A percentile compares a stretch with the other conserved stretches of the same genome.
Conservation (phyloP, 768 basidiomycete genomes). For the Termitomyces sp. region DNA sequence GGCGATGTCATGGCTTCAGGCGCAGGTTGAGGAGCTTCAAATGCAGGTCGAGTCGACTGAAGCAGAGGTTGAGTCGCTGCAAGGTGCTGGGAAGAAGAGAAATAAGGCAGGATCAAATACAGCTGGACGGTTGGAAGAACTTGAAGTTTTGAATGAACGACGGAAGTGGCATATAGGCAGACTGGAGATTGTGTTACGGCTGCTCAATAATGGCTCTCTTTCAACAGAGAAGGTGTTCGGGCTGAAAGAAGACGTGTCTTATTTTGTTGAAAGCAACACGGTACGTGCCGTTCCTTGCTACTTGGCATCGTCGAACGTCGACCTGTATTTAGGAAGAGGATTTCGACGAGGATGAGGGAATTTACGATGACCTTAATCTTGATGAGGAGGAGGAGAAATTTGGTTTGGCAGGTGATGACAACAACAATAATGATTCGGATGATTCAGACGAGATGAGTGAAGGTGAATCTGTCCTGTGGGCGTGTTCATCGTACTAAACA, state of each 20-base stretch:
- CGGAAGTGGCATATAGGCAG: constrained; percentile 93
- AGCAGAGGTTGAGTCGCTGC: constrained; percentile 87
- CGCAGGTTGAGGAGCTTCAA: constrained; percentile 85
- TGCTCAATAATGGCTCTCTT: constrained; percentile 92
- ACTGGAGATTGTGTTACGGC: constrained; percentile 87
- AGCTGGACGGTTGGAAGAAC: constrained; percentile 71
- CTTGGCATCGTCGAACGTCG: constrained; percentile 13
- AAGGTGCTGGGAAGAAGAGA: constrained; percentile 80
- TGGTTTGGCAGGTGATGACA: constrained; percentile 71
- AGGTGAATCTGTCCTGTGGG: constrained; percentile 36
- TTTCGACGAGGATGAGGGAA: constrained; percentile 95
- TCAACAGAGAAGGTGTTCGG: constrained; percentile 71
- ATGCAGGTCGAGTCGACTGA: constrained; percentile 93
- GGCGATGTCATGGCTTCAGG: constrained; percentile 80
- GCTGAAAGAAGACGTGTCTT: constrained; percentile 91
- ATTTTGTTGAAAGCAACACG: constrained; percentile 94
- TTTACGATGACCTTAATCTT: constrained; percentile 96
- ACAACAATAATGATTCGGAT: constrained; percentile 49
- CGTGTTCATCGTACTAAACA: constrained; percentile 6
- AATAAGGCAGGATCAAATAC: constrained; percentile 62
- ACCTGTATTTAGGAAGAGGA: constrained; percentile 73
- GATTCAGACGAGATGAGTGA: constrained; percentile 73
- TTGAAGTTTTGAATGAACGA: constrained; percentile 88
- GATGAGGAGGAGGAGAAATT: constrained; percentile 97
- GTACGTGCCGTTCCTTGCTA: constrained; percentile 43